Base-by-base conservation (phyloP, 805 yeast species). In the Maudiozyma barnettii region DNA sequence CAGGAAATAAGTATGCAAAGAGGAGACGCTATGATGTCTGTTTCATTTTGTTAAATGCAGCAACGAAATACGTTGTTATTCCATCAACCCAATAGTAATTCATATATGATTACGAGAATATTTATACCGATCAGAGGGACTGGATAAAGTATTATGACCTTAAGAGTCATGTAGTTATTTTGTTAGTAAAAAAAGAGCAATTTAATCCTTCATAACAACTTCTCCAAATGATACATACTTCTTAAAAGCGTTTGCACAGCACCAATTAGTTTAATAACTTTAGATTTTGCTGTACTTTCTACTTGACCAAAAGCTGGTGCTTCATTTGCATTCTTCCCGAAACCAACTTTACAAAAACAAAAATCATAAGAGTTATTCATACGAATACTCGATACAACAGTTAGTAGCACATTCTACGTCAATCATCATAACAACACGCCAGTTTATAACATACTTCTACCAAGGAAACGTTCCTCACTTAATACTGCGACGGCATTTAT, bases 171-270 rank as follows among this genome's bases (percentile, higher is more conserved):
- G 9, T 23, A 12, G 12, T 26, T 22, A 19, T 5, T 22, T 30
- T 39, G 48, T 48, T 49, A 49, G 43, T 45, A 49, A 45, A 31
- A 23, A 26, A 26, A 26, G 4, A 26, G 8, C 10, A 26, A 2
- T 26, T 26, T 6, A 26, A 26, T 12, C 4, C 10, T 26, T 26
- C 4, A 26, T 26, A 26, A 12, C 12, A 6, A 26, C 8, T 26
- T 2, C 10, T 6, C 10, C 30, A 26, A 26, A 26, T 9, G 10
- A 26, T 49, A 69, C 77, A 60, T 69, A 73, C 77, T 76, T 57
- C 95, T 73, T 71, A 83, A 72, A 48, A 85, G 73, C 2, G 93
- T 86, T 51, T 91, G 77, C 10, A 82, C 77, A 6, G 95, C 89
- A 33, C 82, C 73, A 38, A 85, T 82, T 50, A 85, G 71, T 51